Percentiles rank a stretch among this genome's conserved stretches.
These are phyloP conservation scores for Solanum hybrid DNA, from an alignment of 305 asterid species.

Conservation along the genomic window DNA sequence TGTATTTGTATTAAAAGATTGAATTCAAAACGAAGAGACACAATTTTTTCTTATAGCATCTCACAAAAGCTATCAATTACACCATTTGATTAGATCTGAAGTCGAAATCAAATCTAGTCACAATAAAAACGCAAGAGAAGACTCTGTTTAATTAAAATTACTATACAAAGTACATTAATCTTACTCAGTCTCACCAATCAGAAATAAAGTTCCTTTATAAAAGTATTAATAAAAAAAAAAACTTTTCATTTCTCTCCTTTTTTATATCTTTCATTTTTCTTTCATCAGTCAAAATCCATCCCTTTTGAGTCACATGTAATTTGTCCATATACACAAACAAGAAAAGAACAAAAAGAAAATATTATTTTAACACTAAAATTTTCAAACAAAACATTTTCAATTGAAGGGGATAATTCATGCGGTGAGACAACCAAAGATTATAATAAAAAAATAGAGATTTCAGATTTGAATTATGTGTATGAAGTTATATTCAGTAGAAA, in stretches of 20 bases:
- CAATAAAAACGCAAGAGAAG: no score
- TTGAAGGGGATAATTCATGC: background rate
- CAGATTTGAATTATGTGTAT: background rate
- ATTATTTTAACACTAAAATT: background rate
- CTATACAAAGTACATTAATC: background rate
- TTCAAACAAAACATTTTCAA: background rate
- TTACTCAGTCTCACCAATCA: background rate
- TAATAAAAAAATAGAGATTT: background rate
- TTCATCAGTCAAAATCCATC: background rate
- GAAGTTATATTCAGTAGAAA: background rate
- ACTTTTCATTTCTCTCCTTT: background rate
- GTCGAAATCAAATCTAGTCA: background rate
- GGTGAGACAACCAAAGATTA: background rate
- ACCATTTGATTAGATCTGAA: background rate
- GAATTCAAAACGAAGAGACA: no score
- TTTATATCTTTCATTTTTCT: background rate
- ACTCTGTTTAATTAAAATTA: background rate
- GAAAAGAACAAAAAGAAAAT: background rate
- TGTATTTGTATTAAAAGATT: no score
- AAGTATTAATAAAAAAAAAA: background rate
- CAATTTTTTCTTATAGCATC: background rate
- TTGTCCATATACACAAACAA: background rate
- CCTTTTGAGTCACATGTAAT: background rate
- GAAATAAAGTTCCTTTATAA: background rate
- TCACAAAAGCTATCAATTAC: background rate